Evolutionary conservation across 2,329 filamentous ascomycete species (phyloP).

Genomic region (Annulohypoxylon truncatum): DNA sequence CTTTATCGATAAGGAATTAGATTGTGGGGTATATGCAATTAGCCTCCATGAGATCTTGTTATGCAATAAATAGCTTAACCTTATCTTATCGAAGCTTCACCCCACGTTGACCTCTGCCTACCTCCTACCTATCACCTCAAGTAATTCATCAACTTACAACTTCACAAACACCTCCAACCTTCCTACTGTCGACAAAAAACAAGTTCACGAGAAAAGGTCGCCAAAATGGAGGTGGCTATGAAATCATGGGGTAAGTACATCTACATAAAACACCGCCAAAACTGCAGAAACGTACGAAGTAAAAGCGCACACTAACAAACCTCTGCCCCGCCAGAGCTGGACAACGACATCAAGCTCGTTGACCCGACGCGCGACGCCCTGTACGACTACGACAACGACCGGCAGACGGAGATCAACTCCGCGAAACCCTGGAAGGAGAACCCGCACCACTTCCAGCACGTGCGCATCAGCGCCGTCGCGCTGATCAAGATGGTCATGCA

Average conservation of each 20-base stretch:
- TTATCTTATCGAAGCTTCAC: constrained; percentile 27
- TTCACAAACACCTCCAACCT: neutral
- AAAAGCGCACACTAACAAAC: constrained; percentile 37
- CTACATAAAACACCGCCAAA: neutral
- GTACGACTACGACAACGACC: constrained; percentile 80
- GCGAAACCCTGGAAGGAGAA: constrained; percentile 81
- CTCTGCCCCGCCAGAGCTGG: constrained; percentile 72
- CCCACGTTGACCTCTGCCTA: constrained; percentile 19
- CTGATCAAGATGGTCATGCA: constrained; percentile 99
- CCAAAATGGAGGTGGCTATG: constrained; percentile 66
- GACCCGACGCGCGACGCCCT: constrained; percentile 91
- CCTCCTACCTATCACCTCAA: neutral
- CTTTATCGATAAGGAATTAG: constrained; percentile 44
- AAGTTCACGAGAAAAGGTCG: neutral
- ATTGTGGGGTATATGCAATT: constrained; percentile 14
- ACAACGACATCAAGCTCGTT: constrained; percentile 85
- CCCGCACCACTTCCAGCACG: constrained; percentile 89
- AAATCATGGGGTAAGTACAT: constrained; percentile 69
- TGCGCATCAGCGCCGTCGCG: constrained; percentile 92
- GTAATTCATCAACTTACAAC: constrained; percentile 2
- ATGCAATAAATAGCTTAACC: constrained; percentile 24
- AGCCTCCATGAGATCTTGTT: too few relatives aligned
- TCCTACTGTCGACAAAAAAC: neutral
- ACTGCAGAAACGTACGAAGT: too few relatives aligned
- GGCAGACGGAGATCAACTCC: constrained; percentile 73